Evolutionary conservation across 345 rosid genomes (phyloP).

Genomic region (Xanthoceras sorbifolium): DNA sequence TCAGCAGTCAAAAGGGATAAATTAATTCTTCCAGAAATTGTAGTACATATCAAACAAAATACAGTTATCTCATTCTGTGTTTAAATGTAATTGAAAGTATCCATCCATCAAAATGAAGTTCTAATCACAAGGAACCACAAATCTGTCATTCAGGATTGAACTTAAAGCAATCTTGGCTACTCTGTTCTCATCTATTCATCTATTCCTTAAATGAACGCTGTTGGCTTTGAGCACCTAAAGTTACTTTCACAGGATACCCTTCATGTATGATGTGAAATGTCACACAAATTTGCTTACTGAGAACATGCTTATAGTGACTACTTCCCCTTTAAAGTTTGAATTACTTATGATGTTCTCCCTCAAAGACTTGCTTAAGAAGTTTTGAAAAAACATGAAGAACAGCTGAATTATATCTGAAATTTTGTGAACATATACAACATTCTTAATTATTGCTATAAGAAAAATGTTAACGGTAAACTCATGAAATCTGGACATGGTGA

Average conservation of each 20-base stretch:
- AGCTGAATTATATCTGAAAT: neutral
- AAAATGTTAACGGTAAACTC: neutral
- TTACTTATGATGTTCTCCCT: neutral
- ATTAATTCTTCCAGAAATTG: neutral
- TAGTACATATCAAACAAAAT: neutral
- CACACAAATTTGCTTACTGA: neutral
- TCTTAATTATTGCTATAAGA: neutral
- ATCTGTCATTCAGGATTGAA: neutral
- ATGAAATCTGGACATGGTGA: neutral
- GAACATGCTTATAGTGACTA: neutral
- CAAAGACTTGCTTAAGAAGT: neutral
- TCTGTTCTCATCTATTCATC: neutral
- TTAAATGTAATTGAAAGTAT: neutral
- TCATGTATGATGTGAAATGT: neutral
- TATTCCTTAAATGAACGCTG: neutral
- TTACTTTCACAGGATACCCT: neutral
- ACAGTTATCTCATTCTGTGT: neutral
- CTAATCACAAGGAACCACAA: neutral
- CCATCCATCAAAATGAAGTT: neutral
- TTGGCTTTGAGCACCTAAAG: neutral
- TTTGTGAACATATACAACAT: neutral
- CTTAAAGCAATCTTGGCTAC: neutral
- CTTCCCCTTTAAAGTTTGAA: neutral
- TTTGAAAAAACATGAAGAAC: neutral
- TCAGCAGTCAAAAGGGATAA: conserved; percentile 21